Evolutionary conservation across 2,329 filamentous ascomycete genomes (phyloP), one percentile per base, ranked within the genome.

Genomic region (Colletotrichum sp.): DNA sequence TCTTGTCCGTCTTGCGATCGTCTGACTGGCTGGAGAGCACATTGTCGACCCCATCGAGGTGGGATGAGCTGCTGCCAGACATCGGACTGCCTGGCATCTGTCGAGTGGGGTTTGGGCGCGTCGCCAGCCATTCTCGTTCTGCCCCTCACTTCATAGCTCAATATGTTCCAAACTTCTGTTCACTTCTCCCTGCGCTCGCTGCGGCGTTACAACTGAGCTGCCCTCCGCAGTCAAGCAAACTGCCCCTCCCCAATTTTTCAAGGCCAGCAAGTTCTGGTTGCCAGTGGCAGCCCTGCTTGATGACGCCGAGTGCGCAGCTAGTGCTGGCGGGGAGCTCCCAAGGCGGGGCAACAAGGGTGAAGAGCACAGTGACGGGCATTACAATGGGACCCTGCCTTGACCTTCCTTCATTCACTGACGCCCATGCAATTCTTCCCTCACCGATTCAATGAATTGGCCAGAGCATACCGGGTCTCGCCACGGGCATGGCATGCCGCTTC

Each of bases 331-430:
- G 26, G 44, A 69, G 34, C 34, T 76, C 65, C 68, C n/a, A 21
- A 39, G 74, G 74, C 28, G 71, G 70, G 70, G 74, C 70, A 65
- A 76, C 74, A 73, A 49, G 74, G 73, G 68, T 57, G 32, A 32
- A 62, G 9, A 24, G 16, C 30, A 49, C 49, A 28, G 67, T 15
- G 55, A 62, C 7, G 16, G 36, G 30, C 49, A 65, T 28, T 49
- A 32, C 65, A 55, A 62, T 52, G 62, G 69, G 24, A 55, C 28
- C 49, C 52, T 59, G 57, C 57, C 32, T 49, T 63, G 34, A n/a
- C 44, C 52, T 52, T 28, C 21, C 62, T 52, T 28, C 21, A 57
- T 59, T 62, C 26, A 65, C 26, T 34, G 16, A 52, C 73, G 59
- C 64, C 65, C 74, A 59, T 36, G 24, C 60, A 32, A 10, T 34